Evolutionary conservation across 2,329 filamentous ascomycete genomes (phyloP).

Genomic region (Alternaria consortialis): DNA sequence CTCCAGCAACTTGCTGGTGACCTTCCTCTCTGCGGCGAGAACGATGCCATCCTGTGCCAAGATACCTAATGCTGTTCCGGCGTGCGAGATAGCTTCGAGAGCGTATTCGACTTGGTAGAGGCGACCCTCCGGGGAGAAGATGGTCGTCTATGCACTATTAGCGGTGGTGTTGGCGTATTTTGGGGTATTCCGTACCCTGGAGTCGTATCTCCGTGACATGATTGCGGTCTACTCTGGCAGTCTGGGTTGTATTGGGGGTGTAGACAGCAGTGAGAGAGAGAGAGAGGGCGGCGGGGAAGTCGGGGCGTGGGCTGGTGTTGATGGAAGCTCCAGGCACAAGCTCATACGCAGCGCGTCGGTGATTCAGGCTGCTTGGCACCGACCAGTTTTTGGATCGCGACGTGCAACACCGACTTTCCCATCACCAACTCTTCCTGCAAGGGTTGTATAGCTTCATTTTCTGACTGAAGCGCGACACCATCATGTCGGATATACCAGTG

Average conservation of each 20-base stretch:
- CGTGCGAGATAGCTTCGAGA: constrained; percentile 97
- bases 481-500: constrained; percentile 43
- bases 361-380: constrained; percentile 37
- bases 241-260: constrained; percentile 8
- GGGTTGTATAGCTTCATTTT: neutral
- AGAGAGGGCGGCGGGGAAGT: constrained; percentile 32
- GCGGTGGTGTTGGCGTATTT: constrained; percentile 21
- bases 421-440: neutral
- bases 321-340: constrained; percentile 51
- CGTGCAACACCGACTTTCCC: constrained; percentile 25
- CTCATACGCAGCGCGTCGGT: constrained; percentile 45
- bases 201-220: constrained; percentile 99
- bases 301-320: constrained; percentile 39
- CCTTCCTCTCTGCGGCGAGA: constrained; percentile 96
- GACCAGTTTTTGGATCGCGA: constrained; percentile 38
- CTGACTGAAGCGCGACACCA: neutral
- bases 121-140: constrained; percentile 98
- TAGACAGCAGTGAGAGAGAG: constrained; percentile 22
- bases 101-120: constrained; percentile 99
- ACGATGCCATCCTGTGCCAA: constrained; percentile 98
- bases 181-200: constrained; percentile 71
- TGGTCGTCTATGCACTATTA: constrained; percentile 77
- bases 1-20: constrained; percentile 98
- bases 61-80: constrained; percentile 95
- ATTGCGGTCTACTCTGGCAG: constrained; percentile 36